Evolutionary conservation across 2,329 filamentous ascomycete genomes (phyloP).

Genomic region (Aspergillus pseudoglaucus): DNA sequence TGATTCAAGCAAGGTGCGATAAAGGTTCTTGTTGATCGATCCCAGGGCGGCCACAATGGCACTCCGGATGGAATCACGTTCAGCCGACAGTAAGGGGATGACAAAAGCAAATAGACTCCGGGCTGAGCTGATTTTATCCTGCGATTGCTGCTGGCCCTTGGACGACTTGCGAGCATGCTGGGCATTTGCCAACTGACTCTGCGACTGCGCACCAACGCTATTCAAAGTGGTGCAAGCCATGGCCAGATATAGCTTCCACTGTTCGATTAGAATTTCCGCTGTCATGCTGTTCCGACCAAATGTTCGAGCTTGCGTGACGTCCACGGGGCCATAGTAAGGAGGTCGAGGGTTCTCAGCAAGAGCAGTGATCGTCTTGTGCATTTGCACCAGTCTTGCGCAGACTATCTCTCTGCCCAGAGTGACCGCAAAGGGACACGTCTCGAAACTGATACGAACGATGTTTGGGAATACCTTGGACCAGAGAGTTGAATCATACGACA

Average conservation of each 20-base stretch:
- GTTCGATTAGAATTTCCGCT: slow-evolving; percentile 83
- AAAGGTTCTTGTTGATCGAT: slow-evolving; percentile 91
- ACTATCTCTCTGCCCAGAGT: slow-evolving; percentile 86
- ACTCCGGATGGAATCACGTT: slow-evolving; percentile 73
- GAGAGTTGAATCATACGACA: slow-evolving; percentile 86
- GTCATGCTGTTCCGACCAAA: slow-evolving; percentile 54
- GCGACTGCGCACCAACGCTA: slow-evolving; percentile 63
- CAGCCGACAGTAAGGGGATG: slow-evolving; percentile 75
- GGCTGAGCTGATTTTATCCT: slow-evolving; percentile 80
- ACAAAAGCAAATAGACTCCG: slow-evolving; percentile 84
- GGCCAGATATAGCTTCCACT: slow-evolving; percentile 96
- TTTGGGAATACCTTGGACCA: slow-evolving; percentile 99
- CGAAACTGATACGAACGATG: slow-evolving; percentile 80
- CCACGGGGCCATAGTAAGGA: slow-evolving; percentile 32
- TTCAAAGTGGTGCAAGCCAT: slow-evolving; percentile 95
- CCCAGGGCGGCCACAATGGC: slow-evolving; percentile 88
- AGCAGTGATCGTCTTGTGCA: slow-evolving; percentile 76
- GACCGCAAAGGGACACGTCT: slow-evolving; percentile 85
- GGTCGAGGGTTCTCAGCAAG: slow-evolving; percentile 67
- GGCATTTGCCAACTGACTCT: slow-evolving; percentile 53
- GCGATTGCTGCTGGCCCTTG: slow-evolving; percentile 55
- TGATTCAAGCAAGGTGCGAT: slow-evolving; percentile 82
- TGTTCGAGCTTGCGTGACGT: slow-evolving; percentile 31
- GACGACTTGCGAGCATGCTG: slow-evolving; percentile 81
- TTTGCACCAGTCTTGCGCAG: slow-evolving; percentile 84